Base-by-base conservation (phyloP, 495 filamentous ascomycete species). In the Bacidia gigantensis region DNA sequence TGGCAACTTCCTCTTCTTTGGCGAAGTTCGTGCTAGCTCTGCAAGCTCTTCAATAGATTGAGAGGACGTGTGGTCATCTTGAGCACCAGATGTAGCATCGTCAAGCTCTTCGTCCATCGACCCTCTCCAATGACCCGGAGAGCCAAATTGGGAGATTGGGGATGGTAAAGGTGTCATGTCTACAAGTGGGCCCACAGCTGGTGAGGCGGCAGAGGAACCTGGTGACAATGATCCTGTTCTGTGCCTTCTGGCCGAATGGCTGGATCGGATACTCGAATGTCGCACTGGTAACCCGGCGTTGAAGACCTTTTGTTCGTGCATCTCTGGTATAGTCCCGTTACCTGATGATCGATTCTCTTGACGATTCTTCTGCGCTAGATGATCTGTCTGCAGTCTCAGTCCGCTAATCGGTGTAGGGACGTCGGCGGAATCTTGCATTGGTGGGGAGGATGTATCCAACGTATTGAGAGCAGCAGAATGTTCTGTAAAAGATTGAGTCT, bases 151-250 rank as follows among this genome's bases (percentile, higher is more conserved):
- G 52, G 86, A 70, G 38, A 96, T 75, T 7, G 92, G 92, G 3
- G 92, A 96, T 11, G 92, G 92, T 21, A 98, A 67, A 48, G 92
- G 92, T 3, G 92, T 98, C 52, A 98, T 81, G 60, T 95, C 87
- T 38, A 79, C 78, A 78, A 95, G 82, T 18, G 89, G 86, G 52
- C 81, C 79, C 38, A 94, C 74, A 53, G 82, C 78, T 2, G 89
- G 88, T 17, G 81, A 85, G 3, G 81, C 78, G 18, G 80, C 58
- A 2, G 67, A 65, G 11, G 81, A 83, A 24, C 69, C 73, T 1
- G 80, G 80, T 1, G 81, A 84, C 21, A 78, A 60, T 3, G 80
- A 83, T 14, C 70, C 73, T 2, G 71, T 64, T 55, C 69, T 74
- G 18, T 66, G 67, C n/a, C 62, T 53, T 11, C 67, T 54, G 20